A percentile compares a stretch with the other conserved stretches of the same genome.
Conservation (phyloP, 2,329 filamentous ascomycete species). For the Hortaea werneckii region DNA sequence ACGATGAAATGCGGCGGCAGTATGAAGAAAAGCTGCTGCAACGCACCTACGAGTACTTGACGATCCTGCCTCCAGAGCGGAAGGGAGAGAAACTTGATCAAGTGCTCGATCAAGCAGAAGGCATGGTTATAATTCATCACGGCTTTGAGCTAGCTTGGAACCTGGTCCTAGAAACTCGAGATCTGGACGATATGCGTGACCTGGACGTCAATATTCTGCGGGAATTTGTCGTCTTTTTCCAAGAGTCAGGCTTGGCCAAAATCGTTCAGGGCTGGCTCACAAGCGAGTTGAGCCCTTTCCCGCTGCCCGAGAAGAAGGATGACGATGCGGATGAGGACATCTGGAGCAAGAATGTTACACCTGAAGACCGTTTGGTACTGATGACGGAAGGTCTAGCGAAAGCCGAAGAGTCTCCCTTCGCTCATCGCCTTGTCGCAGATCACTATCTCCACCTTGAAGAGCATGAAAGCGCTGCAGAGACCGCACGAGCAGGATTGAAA, state of each 20-base stretch:
- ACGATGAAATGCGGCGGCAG: conserved; percentile 71
- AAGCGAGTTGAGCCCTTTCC: conserved; percentile 77
- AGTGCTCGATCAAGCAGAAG: conserved; percentile 67
- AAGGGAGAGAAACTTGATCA: conserved; percentile 63
- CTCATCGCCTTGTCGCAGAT: conserved; percentile 71
- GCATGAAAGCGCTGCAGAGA: conserved; percentile 68
- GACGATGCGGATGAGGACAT: conserved; percentile 37
- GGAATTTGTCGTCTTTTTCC: conserved; percentile 75
- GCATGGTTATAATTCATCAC: conserved; percentile 95
- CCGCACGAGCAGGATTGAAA: conserved; percentile 63
- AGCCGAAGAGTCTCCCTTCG: conserved; percentile 58
- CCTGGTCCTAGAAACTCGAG: conserved; percentile 80
- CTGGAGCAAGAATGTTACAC: conserved; percentile 51
- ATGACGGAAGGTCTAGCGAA: conserved; percentile 53
- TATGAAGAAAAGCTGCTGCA: conserved; percentile 87
- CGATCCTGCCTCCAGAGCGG: conserved; percentile 54
- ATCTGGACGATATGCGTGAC: conserved; percentile 61
- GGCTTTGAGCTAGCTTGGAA: conserved; percentile 86
- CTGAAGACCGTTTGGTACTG: conserved; percentile 70
- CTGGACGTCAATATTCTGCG: conserved; percentile 70
- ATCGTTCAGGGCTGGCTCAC: conserved; percentile 73
- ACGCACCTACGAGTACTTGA: conserved; percentile 67
- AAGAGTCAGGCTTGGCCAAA: conserved; percentile 70
- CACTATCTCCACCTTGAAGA: conserved; percentile 82
- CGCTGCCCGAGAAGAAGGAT: conserved; percentile 46